These are phyloP conservation scores for Tetrahymena borealis DNA, from an alignment of 73 alveolate species.

Conservation along the genomic window DNA sequence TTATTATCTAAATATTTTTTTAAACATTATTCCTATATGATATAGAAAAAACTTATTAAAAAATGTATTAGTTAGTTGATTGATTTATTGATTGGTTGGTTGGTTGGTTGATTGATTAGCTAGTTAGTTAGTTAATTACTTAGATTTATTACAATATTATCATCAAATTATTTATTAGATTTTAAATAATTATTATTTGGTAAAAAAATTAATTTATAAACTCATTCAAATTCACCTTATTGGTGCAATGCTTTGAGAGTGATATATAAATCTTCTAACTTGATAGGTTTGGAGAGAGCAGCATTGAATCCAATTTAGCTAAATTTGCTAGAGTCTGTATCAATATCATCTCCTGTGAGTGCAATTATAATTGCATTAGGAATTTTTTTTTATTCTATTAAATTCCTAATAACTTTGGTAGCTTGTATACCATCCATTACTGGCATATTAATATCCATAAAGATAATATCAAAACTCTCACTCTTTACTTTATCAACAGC, in stretches of 20 bases:
- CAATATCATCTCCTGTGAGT: not conserved
- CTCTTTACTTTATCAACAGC: conserved; percentile 13
- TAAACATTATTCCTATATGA: too few relatives aligned
- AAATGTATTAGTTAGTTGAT: too few relatives aligned
- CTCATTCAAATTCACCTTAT: too few relatives aligned
- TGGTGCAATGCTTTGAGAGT: not conserved
- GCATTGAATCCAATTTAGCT: not conserved
- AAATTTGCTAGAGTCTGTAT: not conserved
- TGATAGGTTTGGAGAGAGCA: not conserved
- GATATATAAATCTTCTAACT: not conserved
- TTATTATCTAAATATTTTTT: too few relatives aligned
- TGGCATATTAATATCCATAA: conserved; percentile 43
- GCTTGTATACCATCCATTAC: conserved; percentile 28
- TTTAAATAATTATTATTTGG: too few relatives aligned
- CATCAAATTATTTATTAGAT: too few relatives aligned
- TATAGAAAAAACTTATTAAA: too few relatives aligned
- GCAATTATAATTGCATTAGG: not conserved
- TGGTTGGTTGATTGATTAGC: too few relatives aligned
- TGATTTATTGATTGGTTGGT: too few relatives aligned
- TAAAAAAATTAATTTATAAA: too few relatives aligned
- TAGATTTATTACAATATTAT: too few relatives aligned
- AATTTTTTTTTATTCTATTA: not conserved
- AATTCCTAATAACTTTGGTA: conserved; percentile 13
- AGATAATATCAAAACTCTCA: conserved; percentile 16
- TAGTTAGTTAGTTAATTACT: too few relatives aligned